Evolutionary conservation across 805 yeast species (phyloP).

Genomic region (Saccharomyces mikatae): DNA sequence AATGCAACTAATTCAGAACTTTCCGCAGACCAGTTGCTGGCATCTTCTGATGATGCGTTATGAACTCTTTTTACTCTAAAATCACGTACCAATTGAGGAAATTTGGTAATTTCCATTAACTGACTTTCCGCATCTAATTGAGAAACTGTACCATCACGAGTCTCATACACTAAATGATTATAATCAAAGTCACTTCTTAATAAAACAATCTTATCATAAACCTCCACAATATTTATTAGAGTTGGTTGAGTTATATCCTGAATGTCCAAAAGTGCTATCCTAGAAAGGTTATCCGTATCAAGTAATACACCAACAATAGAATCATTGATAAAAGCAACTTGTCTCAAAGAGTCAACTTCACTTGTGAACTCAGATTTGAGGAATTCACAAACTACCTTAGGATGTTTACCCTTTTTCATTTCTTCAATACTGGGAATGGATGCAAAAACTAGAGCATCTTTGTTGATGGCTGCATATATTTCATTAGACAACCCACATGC

Average conservation of each 20-base stretch:
- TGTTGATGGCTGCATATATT: slow-evolving; percentile 48
- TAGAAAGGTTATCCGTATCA: slow-evolving; percentile 46
- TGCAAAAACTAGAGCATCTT: slow-evolving; percentile 40
- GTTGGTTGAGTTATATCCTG: slow-evolving; percentile 36
- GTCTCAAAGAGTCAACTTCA: slow-evolving; percentile 47
- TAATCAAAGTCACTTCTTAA: slow-evolving; percentile 49
- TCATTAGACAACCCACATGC: slow-evolving; percentile 58
- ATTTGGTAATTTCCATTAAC: slow-evolving; percentile 35
- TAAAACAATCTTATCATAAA: slow-evolving; percentile 45
- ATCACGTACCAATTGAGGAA: slow-evolving; percentile 65
- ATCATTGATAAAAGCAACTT: slow-evolving; percentile 50
- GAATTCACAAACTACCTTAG: slow-evolving; percentile 33
- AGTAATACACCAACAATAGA: slow-evolving; percentile 47
- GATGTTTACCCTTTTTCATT: slow-evolving; percentile 43
- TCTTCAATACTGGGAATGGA: slow-evolving; percentile 35
- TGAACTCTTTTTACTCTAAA: slow-evolving; percentile 39
- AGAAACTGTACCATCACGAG: slow-evolving; percentile 53
- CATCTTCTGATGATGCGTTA: slow-evolving; percentile 12
- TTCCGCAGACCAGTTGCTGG: slow-evolving; percentile 23
- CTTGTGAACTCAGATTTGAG: slow-evolving; percentile 31
- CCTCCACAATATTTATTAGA: slow-evolving; percentile 36
- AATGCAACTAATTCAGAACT: slow-evolving; percentile 39
- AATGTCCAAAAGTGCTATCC: slow-evolving; percentile 44
- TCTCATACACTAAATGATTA: slow-evolving; percentile 45
- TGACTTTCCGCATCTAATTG: slow-evolving; percentile 32